Conservation (phyloP, 352 stramenopile species). For the Globisporangium sylvaticum region DNA sequence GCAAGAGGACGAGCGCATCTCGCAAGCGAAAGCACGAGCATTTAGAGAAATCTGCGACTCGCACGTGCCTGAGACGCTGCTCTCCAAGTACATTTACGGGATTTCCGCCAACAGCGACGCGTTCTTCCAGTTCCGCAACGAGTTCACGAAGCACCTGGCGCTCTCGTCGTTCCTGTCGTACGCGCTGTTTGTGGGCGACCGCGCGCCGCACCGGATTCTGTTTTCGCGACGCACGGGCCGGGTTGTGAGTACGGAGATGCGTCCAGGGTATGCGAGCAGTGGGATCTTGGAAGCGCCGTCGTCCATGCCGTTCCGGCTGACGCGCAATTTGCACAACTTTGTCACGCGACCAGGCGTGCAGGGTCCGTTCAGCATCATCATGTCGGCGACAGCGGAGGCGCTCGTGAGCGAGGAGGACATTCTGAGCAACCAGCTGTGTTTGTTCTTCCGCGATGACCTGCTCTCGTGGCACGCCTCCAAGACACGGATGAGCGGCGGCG, state of each 20-base stretch:
- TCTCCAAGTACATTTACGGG: conserved; percentile 83
- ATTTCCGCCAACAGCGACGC: conserved; percentile 70
- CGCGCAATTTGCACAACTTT: conserved; percentile 87
- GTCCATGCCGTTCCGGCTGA: conserved; percentile 88
- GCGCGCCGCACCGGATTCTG: conserved; percentile 77
- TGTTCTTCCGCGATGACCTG: conserved; percentile 88
- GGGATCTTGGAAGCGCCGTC: conserved; percentile 77
- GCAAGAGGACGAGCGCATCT: conserved; percentile 63
- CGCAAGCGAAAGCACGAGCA: conserved; percentile 55
- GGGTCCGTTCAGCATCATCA: conserved; percentile 80
- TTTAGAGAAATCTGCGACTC: conserved; percentile 77
- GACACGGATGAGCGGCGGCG: conserved; percentile 41
- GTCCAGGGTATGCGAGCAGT: conserved; percentile 79
- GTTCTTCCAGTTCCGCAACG: conserved; percentile 84
- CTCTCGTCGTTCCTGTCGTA: conserved; percentile 86
- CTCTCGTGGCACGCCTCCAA: conserved; percentile 87
- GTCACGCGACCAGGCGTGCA: conserved; percentile 81
- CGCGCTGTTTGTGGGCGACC: conserved; percentile 80
- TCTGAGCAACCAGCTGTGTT: conserved; percentile 78
- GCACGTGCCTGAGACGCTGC: conserved; percentile 79
- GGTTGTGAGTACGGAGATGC: conserved; percentile 81
- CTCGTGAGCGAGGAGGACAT: conserved; percentile 83
- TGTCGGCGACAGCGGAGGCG: conserved; percentile 77
- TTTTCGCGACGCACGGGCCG: conserved; percentile 78
- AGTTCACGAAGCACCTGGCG: conserved; percentile 85